Conservation (phyloP, 2,329 filamentous ascomycete genomes). For the Chaetomiaceae sp. region DNA sequence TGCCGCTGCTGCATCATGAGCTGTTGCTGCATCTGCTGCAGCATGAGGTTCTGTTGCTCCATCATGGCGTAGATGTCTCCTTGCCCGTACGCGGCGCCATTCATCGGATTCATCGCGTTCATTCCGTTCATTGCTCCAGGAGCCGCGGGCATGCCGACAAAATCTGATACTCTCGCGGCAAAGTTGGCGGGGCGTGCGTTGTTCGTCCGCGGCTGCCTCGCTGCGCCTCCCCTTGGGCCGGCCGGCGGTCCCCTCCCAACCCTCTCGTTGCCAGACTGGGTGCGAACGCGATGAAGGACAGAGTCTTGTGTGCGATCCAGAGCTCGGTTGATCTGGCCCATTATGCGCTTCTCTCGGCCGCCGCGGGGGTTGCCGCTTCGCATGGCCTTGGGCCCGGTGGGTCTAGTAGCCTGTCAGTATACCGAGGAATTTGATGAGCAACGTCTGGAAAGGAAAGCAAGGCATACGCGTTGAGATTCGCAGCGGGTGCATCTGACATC, state of each 20-base stretch:
- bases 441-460: neutral
- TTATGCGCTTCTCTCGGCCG: conserved; percentile 70
- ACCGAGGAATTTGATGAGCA: conserved; percentile 1
- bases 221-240: conserved; percentile 57
- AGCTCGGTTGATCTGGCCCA: conserved; percentile 76
- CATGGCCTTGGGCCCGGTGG: conserved; percentile 93
- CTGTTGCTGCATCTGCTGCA: conserved; percentile 66
- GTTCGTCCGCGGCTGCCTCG: conserved; percentile 42
- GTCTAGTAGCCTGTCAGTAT: conserved; percentile 54
- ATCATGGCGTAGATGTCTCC: conserved; percentile 65
- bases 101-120: conserved; percentile 29
- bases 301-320: conserved; percentile 72
- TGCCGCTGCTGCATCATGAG: conserved; percentile 49
- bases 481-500: conserved; percentile 29
- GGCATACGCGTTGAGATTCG: conserved; percentile 54
- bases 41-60: conserved; percentile 82
- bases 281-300: conserved; percentile 74
- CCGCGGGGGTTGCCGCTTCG: conserved; percentile 59
- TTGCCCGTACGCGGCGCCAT: conserved; percentile 32
- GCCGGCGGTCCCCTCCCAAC: conserved; percentile 67
- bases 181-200: conserved; percentile 47
- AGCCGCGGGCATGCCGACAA: conserved; percentile 34
- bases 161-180: conserved; percentile 43
- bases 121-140: conserved; percentile 36
- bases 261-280: conserved; percentile 64